Evolutionary conservation across 1,139 yeast genomes (phyloP).

Genomic region (Candida sanyaensis): DNA sequence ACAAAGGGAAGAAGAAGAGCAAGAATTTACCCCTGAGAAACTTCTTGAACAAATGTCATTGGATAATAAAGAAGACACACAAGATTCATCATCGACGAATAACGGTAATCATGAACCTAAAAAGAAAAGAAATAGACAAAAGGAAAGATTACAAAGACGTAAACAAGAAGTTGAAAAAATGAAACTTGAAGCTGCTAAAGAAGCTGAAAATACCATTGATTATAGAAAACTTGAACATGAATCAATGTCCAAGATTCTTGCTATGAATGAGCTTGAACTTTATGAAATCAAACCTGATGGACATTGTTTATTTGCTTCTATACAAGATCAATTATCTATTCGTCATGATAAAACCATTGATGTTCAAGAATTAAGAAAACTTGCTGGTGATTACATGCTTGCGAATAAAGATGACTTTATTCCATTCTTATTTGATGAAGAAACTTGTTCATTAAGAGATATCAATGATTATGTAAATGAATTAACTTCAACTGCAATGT

Average conservation of each 20-base stretch:
- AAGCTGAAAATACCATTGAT: conserved; percentile 69
- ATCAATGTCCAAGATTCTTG: conserved; percentile 56
- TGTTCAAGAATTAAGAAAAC: conserved; percentile 57
- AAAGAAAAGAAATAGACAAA: conserved; percentile 73
- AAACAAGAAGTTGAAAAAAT: conserved; percentile 67
- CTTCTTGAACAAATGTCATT: conserved; percentile 55
- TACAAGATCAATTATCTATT: conserved; percentile 68
- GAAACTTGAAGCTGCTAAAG: conserved; percentile 67
- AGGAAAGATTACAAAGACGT: conserved; percentile 77
- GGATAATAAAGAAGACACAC: conserved; percentile 13
- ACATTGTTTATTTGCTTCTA: conserved; percentile 86
- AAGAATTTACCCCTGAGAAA: conserved; percentile 63
- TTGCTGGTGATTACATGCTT: conserved; percentile 69
- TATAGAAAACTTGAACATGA: conserved; percentile 70
- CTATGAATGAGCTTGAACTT: conserved; percentile 48
- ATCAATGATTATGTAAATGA: conserved; percentile 70
- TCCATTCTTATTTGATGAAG: conserved; percentile 84
- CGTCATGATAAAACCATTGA: conserved; percentile 41
- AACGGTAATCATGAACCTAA: conserved; percentile 15
- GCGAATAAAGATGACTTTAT: conserved; percentile 66
- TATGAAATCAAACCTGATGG: conserved; percentile 87
- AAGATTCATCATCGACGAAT: background rate
- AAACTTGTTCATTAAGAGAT: conserved; percentile 60
- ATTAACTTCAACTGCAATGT: conserved; percentile 73
- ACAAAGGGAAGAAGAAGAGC: conserved; percentile 16